Conservation (phyloP, 2,329 filamentous ascomycete genomes). For the Colletotrichum euphorbiae region DNA sequence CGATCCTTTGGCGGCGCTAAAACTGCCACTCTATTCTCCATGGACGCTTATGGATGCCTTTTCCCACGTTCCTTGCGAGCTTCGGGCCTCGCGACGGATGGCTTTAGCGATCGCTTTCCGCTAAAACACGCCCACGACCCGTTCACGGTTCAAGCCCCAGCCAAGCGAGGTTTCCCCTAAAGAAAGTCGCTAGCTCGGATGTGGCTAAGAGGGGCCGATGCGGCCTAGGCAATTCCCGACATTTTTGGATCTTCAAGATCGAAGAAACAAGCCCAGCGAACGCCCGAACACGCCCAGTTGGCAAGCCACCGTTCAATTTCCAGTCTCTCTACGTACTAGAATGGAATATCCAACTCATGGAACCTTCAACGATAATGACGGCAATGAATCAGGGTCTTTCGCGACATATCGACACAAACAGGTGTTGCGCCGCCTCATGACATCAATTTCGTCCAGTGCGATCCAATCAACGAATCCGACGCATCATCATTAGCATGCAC, state of each 20-base stretch:
- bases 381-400: constrained; percentile 9
- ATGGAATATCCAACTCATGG: constrained; percentile 5
- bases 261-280: background rate
- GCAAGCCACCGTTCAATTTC: constrained; percentile 16
- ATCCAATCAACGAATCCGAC: constrained; percentile 26
- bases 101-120: constrained; percentile 18
- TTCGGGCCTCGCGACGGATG: background rate
- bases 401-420: background rate
- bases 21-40: background rate
- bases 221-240: constrained; percentile 18
- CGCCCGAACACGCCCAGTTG: background rate
- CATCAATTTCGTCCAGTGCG: constrained; percentile 7
- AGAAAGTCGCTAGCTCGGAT: constrained; percentile 4
- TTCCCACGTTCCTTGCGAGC: background rate
- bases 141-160: constrained; percentile 22
- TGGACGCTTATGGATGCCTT: background rate
- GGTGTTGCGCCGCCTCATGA: background rate
- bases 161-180: constrained; percentile 16
- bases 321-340: background rate
- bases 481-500: constrained; percentile 16
- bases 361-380: constrained; percentile 2
- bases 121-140: constrained; percentile 28
- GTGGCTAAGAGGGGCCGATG: constrained; percentile 17
- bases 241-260: background rate
- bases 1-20: constrained; percentile 15